phyloP scores from a whole-genome alignment of 495 filamentous ascomycete genomes.

The Aspergillus indologenus region DNA sequence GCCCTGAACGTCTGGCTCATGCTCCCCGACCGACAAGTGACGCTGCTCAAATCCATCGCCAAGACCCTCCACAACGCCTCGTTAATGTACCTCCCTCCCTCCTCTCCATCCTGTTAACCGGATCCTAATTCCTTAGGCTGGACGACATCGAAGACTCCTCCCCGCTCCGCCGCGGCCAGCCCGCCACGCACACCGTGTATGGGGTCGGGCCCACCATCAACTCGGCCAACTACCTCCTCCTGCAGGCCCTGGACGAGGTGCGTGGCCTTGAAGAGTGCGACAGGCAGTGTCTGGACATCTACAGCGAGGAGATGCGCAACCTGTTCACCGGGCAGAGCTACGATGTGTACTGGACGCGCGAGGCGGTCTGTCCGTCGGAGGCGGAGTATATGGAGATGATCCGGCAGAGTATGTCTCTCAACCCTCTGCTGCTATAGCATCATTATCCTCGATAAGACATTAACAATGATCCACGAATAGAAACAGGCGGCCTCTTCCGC shows the following conservation, averaged over 20 bases:
- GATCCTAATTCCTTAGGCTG: conserved; percentile 23
- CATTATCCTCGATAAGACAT: no score
- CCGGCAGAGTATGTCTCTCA: conserved; percentile 21
- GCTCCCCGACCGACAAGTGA: conserved; percentile 8
- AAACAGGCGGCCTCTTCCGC: conserved; percentile 40
- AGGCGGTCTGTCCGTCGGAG: conserved; percentile 24
- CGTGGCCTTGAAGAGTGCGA: conserved; percentile 33
- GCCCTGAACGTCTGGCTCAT: conserved; percentile 22
- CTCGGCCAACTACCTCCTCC: conserved; percentile 63
- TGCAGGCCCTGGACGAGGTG: conserved; percentile 61
- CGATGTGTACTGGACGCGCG: conserved; percentile 37
- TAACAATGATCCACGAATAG: conserved; percentile 14
- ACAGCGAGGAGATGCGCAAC: conserved; percentile 26
- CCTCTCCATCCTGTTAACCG: background rate
- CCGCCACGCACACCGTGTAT: conserved; percentile 36
- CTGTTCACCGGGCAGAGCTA: conserved; percentile 34
- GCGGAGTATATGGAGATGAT: conserved; percentile 37
- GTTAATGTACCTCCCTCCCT: conserved; percentile 16
- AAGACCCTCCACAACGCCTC: conserved; percentile 23
- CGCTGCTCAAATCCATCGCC: conserved; percentile 16
- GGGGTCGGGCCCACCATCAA: conserved; percentile 48
- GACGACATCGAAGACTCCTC: conserved; percentile 44
- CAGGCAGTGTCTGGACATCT: conserved; percentile 21
- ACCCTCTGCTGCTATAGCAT: no score
- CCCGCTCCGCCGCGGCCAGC: conserved; percentile 33